Percentiles rank a stretch among this genome's conserved stretches.
phyloP scores from a whole-genome alignment of 306 rosid genomes.

The Ochetophila trinervis region DNA sequence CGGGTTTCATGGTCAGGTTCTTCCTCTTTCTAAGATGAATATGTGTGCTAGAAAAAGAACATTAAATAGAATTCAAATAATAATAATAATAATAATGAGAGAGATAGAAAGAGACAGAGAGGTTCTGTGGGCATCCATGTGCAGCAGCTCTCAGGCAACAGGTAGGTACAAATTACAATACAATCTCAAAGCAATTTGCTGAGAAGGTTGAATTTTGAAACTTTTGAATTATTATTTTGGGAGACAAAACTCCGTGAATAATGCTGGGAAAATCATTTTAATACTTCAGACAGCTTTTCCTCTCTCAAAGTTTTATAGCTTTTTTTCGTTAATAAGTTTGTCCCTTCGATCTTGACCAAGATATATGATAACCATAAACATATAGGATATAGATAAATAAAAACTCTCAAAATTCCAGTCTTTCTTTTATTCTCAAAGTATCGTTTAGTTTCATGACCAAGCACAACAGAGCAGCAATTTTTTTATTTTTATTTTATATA shows the following conservation, averaged over 20 bases:
- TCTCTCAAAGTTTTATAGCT: background rate
- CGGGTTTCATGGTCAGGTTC: no score
- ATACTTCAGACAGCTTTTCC: background rate
- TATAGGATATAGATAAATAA: no score
- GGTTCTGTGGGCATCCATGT: conserved; percentile 36
- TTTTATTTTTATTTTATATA: no score
- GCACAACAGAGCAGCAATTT: no score
- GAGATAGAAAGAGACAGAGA: conserved; percentile 10
- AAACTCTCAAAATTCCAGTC: no score
- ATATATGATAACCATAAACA: no score
- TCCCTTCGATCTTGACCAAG: no score
- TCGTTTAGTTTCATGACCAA: no score
- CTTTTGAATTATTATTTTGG: background rate
- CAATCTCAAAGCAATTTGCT: conserved; percentile 28
- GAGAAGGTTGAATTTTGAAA: background rate
- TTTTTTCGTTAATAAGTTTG: background rate
- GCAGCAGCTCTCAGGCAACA: conserved; percentile 15
- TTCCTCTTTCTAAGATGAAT: no score
- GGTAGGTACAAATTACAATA: no score
- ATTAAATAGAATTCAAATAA: background rate
- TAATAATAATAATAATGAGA: background rate
- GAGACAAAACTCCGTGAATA: conserved; percentile 40
- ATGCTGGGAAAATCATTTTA: conserved; percentile 26
- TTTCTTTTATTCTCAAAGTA: no score
- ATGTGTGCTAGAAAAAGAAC: background rate